Evolutionary conservation across 129 eudicot genomes (phyloP).

Genomic region (Chrysanthemum seticuspe): DNA sequence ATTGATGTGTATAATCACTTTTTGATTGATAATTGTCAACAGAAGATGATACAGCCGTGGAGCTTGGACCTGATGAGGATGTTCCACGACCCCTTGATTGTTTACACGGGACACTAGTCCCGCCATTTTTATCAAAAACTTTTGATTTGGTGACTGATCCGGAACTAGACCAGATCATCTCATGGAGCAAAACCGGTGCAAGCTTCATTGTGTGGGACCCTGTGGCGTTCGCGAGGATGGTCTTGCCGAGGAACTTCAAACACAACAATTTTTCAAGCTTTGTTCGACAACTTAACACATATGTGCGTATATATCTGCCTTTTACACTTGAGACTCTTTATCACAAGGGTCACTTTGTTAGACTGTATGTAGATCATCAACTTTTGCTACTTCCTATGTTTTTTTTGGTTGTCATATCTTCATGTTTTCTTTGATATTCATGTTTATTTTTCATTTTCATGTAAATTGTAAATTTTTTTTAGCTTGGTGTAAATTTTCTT

Average conservation of each 20-base stretch:
- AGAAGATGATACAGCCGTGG: slow-evolving; percentile 5
- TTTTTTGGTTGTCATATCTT: background rate
- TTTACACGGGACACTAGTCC: slow-evolving; percentile 51
- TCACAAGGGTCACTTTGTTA: slow-evolving; percentile 24
- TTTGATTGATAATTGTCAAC: slow-evolving; percentile 9
- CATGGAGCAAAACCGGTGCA: slow-evolving; percentile 60
- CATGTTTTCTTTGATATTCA: slow-evolving; percentile 4
- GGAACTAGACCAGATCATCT: slow-evolving; percentile 43
- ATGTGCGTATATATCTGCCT: slow-evolving; percentile 67
- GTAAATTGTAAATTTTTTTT: background rate
- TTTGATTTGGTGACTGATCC: slow-evolving; percentile 75
- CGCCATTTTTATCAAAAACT: slow-evolving; percentile 83
- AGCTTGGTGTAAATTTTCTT: slow-evolving; percentile 13
- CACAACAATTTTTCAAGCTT: slow-evolving; percentile 92
- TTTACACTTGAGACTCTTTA: slow-evolving; percentile 25
- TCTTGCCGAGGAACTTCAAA: slow-evolving; percentile 82
- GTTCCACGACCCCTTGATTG: slow-evolving; percentile 64
- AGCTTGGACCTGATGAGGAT: slow-evolving; percentile 12
- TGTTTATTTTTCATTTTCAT: background rate
- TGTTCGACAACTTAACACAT: slow-evolving; percentile 93
- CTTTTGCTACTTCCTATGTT: slow-evolving; percentile 8
- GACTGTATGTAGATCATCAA: slow-evolving; percentile 17
- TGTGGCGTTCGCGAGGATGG: slow-evolving; percentile 44
- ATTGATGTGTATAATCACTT: slow-evolving; percentile 7
- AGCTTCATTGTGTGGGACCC: slow-evolving; percentile 90